Base-by-base conservation (phyloP, 805 yeast genomes). In the Maudiozyma pseudohumilis region DNA sequence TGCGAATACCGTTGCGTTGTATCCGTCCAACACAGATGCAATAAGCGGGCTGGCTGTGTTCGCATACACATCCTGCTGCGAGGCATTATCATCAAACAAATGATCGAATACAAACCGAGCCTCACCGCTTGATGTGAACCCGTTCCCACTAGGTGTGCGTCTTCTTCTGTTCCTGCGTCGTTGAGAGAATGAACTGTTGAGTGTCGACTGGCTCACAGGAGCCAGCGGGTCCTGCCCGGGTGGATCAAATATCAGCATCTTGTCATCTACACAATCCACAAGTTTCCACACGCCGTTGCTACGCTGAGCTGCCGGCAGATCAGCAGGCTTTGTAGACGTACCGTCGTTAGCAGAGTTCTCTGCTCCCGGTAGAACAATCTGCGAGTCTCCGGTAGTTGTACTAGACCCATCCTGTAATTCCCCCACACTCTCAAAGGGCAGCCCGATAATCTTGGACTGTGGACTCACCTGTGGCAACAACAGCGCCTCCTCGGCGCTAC, bases 1-100 rank as follows among this genome's bases (percentile, higher is more conserved):
- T 0, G 97, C 96, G 64, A 88, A 88, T 0, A 88, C 85, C 0
- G 96, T 86, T 5, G 95, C 80, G 56, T 89, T 87, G 59, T 66
- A 84, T 0, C 96, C 97, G 43, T 83, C 92, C 29, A 88, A 56
- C 0, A 86, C 77, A 28, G 79, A 71, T 42, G 78, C 85, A 6
- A 88, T 64, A 34, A 86, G 63, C 0, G 94, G 89, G 35, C 68
- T 64, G 0, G 94, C 75, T 1, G 95, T 84, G 22, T 60, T 57
- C 19, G 63, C 53, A 52, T 74, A 88, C 0, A 88, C 84, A 6
- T 80, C 79, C 8, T 69, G 65, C 50, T 88, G 96, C 0, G 74
- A 43, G 0, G 82, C 61, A 16, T 59, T 60, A 38, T 72, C 79
- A 56, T 80, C 92, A 55, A 87, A 85, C 9, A 87, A 60, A 41